These are phyloP conservation scores for Ashbya aceris DNA, from an alignment of 1,139 yeast species.

Conservation along the genomic window DNA sequence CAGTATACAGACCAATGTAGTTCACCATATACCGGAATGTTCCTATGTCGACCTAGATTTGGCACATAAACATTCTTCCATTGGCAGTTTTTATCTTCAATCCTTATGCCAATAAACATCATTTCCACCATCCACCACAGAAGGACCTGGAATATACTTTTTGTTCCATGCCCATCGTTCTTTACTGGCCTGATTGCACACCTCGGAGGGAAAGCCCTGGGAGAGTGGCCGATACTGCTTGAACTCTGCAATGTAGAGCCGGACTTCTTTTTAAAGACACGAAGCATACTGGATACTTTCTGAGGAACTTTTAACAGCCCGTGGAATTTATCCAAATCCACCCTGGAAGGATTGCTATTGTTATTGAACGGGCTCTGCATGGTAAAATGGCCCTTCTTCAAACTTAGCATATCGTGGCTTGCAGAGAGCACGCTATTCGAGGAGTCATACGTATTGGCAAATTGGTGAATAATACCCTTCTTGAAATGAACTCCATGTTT, in stretches of 20 bases:
- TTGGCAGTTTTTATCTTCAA: constrained; percentile 37
- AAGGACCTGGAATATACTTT: constrained; percentile 14
- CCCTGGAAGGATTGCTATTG: background rate
- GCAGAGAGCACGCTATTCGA: constrained; percentile 36
- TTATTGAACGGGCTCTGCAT: constrained; percentile 6
- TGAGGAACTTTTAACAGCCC: constrained; percentile 1
- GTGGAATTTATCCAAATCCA: constrained; percentile 2
- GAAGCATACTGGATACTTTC: constrained; percentile 1
- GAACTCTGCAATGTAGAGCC: background rate
- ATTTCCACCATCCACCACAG: constrained; percentile 58
- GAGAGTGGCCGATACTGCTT: background rate
- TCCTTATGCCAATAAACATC: constrained; percentile 44
- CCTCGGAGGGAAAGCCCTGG: no score
- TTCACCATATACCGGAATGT: constrained; percentile 38
- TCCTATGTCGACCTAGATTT: constrained; percentile 44
- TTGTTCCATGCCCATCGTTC: constrained; percentile 35
- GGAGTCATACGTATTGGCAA: constrained; percentile 33
- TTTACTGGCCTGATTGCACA: constrained; percentile 8
- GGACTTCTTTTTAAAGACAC: background rate
- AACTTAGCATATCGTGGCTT: constrained; percentile 39
- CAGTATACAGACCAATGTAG: constrained; percentile 59
- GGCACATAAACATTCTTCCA: constrained; percentile 45
- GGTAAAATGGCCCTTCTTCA: constrained; percentile 11
- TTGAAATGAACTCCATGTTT: constrained; percentile 42
- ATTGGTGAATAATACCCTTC: constrained; percentile 33